These are phyloP conservation scores for Linnemannia exigua DNA, from an alignment of 192 early-diverging fungal species.

Conservation along the genomic window DNA sequence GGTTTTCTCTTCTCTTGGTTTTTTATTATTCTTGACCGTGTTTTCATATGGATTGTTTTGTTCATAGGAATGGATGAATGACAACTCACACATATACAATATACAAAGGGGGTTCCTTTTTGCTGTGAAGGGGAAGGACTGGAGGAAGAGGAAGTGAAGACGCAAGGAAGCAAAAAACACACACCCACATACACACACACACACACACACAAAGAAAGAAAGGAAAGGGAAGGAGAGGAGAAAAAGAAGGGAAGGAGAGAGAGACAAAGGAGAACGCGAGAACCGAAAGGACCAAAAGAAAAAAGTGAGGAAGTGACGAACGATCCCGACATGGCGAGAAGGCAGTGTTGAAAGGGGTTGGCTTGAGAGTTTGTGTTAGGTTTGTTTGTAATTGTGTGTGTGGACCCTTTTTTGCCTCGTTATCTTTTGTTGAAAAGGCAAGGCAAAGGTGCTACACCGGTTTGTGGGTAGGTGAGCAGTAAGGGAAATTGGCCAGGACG, in stretches of 20 bases:
- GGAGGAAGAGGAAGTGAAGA: not conserved
- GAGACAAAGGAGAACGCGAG: not conserved
- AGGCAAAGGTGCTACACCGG: not conserved
- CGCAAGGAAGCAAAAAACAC: not conserved
- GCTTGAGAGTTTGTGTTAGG: too few species aligned
- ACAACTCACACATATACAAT: not conserved
- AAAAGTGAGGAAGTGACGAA: not conserved
- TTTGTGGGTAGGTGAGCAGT: not conserved
- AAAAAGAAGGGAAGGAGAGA: not conserved
- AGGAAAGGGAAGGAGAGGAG: not conserved
- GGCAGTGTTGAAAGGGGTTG: too few species aligned
- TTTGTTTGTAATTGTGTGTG: not conserved
- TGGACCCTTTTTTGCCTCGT: conserved; percentile 7
- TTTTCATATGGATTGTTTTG: not conserved
- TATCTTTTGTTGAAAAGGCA: not conserved
- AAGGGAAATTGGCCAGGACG: not conserved
- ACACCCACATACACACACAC: too few species aligned
- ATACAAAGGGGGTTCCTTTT: not conserved
- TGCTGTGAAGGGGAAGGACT: not conserved
- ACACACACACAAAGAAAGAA: not conserved
- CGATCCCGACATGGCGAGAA: not conserved
- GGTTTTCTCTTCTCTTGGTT: not conserved
- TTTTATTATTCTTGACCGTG: not conserved
- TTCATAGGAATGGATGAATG: not conserved
- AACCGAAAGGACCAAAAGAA: not conserved